Conservation (phyloP, 2,329 filamentous ascomycete species). For the Xylaria sp. region DNA sequence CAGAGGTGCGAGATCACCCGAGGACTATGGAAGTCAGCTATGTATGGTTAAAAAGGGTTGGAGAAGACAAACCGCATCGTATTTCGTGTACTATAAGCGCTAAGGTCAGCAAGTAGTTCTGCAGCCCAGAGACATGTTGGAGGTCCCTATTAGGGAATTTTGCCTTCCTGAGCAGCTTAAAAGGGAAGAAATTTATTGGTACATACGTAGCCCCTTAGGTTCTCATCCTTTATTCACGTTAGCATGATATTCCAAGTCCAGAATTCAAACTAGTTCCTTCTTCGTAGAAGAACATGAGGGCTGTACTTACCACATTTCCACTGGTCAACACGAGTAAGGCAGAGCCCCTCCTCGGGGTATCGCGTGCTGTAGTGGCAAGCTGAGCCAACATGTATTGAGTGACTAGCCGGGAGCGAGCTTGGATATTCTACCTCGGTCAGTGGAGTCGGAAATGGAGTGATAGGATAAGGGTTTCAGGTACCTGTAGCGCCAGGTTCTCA, state of each 20-base stretch:
- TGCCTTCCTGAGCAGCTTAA: background rate
- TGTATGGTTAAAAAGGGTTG: background rate
- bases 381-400: conserved; percentile 32
- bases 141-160: background rate
- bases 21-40: background rate
- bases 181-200: background rate
- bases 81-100: conserved; percentile 9
- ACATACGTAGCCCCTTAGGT: conserved; percentile 20
- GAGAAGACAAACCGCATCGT: conserved; percentile 12
- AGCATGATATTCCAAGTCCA: background rate
- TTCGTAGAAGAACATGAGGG: background rate
- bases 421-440: conserved; percentile 26
- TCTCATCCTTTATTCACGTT: conserved; percentile 11
- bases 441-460: background rate
- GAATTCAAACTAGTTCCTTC: background rate
- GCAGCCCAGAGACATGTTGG: background rate
- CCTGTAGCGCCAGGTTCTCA: conserved; percentile 34
- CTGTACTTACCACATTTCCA: conserved; percentile 27
- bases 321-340: conserved; percentile 25
- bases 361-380: conserved; percentile 29
- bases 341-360: conserved; percentile 19
- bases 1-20: conserved; percentile 27
- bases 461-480: background rate
- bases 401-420: conserved; percentile 28
- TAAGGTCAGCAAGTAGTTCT: background rate